These are phyloP conservation scores for Cardamine resedifolia DNA, from an alignment of 345 rosid genomes.

Conservation along the genomic window DNA sequence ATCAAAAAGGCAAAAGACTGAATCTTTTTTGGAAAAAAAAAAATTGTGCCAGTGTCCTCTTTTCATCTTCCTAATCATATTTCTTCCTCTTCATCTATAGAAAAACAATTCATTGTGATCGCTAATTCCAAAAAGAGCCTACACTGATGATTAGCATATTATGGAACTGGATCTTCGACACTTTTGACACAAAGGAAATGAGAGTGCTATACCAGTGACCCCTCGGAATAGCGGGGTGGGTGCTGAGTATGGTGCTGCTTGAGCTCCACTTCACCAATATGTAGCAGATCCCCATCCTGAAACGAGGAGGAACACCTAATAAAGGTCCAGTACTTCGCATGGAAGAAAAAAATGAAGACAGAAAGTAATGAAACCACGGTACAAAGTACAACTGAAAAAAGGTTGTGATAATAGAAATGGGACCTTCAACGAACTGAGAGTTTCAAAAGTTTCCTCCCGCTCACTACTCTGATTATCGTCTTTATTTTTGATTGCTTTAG, in stretches of 20 bases:
- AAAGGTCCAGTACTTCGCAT: constrained; percentile 1
- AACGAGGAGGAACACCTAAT: constrained; percentile 17
- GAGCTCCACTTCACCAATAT: constrained; percentile 53
- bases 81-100: background rate
- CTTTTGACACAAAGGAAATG: constrained; percentile 25
- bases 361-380: constrained; percentile 13
- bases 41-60: constrained; percentile 18
- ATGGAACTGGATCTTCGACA: constrained; percentile 5
- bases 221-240: constrained; percentile 88
- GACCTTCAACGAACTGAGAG: constrained; percentile 69
- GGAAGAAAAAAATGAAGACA: background rate
- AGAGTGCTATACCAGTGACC: constrained; percentile 65
- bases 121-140: background rate
- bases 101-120: background rate
- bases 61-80: constrained; percentile 18
- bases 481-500: constrained; percentile 51
- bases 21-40: background rate
- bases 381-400: background rate
- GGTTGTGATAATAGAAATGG: constrained; percentile 17
- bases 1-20: background rate
- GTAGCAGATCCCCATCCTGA: constrained; percentile 65
- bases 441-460: constrained; percentile 51
- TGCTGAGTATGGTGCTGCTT: constrained; percentile 82
- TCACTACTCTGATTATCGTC: constrained; percentile 45
- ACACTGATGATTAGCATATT: constrained; percentile 1